phyloP scores from a whole-genome alignment of 75 land plant species.

The Ceratopteris richardii region DNA sequence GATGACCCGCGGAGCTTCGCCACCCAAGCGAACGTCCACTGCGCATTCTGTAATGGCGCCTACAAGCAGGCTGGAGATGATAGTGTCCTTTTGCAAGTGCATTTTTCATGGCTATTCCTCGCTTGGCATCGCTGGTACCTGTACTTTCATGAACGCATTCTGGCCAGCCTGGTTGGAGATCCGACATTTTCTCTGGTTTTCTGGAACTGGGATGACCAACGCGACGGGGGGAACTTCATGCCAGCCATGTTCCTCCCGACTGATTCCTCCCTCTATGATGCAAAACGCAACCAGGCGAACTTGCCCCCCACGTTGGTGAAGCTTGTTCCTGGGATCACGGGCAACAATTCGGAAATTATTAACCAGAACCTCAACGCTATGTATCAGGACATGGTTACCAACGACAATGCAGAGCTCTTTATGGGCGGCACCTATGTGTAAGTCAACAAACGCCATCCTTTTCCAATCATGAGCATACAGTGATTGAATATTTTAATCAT shows the following conservation, averaged over 20 bases:
- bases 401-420: conserved; percentile 1
- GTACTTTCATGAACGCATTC: conserved; percentile 5
- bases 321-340: conserved; percentile 18
- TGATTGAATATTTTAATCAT: too few relatives aligned
- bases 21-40: conserved; percentile 51
- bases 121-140: conserved; percentile 9
- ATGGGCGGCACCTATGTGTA: neutral
- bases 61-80: conserved; percentile 14
- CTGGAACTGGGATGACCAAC: conserved; percentile 9
- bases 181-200: conserved; percentile 1
- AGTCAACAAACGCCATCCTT: too few relatives aligned
- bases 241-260: conserved; percentile 21
- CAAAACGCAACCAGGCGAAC: conserved; percentile 24
- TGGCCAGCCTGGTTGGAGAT: neutral
- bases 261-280: conserved; percentile 28
- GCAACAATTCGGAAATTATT: neutral
- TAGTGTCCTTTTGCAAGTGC: neutral
- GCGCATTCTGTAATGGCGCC: conserved; percentile 53
- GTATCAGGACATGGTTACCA: neutral
- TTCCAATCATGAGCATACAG: too few relatives aligned
- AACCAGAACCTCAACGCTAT: conserved; percentile 2
- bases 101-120: neutral
- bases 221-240: conserved; percentile 13
- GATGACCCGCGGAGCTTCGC: conserved; percentile 6
- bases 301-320: conserved; percentile 28